phyloP scores from a whole-genome alignment of 2,329 filamentous ascomycete genomes.

The Diaporthe vexans region DNA sequence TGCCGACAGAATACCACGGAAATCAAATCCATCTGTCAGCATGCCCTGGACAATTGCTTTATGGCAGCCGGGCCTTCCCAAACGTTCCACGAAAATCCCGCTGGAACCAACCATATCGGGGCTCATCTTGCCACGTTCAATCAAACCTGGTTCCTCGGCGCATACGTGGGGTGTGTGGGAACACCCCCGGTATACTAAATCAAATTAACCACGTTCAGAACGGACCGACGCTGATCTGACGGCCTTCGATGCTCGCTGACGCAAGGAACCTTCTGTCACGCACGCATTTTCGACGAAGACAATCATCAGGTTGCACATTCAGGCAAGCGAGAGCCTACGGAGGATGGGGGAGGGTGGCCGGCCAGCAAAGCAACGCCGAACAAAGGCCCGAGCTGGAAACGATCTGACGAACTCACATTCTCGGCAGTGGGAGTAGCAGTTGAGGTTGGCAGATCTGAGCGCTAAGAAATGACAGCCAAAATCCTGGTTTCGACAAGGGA shows the following conservation, averaged over 20 bases:
- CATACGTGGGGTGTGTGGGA: not conserved
- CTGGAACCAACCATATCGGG: constrained; percentile 7
- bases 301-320: not conserved
- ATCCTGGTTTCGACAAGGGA: constrained; percentile 18
- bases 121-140: constrained; percentile 1
- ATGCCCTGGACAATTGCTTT: not conserved
- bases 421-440: constrained; percentile 10
- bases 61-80: not conserved
- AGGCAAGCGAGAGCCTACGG: constrained; percentile 13
- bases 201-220: constrained; percentile 12
- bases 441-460: constrained; percentile 33
- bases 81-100: not conserved
- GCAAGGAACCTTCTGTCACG: not conserved
- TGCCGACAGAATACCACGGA: not conserved
- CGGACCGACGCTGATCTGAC: constrained; percentile 1
- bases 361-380: constrained; percentile 23
- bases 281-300: not conserved
- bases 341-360: constrained; percentile 13
- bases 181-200: not conserved
- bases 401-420: constrained; percentile 4
- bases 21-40: not conserved
- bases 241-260: not conserved
- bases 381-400: constrained; percentile 25
- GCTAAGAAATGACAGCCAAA: constrained; percentile 29
- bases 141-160: constrained; percentile 2